Evolutionary conservation across 495 filamentous ascomycete genomes (phyloP).

Genomic region (Daldinia decipiens): DNA sequence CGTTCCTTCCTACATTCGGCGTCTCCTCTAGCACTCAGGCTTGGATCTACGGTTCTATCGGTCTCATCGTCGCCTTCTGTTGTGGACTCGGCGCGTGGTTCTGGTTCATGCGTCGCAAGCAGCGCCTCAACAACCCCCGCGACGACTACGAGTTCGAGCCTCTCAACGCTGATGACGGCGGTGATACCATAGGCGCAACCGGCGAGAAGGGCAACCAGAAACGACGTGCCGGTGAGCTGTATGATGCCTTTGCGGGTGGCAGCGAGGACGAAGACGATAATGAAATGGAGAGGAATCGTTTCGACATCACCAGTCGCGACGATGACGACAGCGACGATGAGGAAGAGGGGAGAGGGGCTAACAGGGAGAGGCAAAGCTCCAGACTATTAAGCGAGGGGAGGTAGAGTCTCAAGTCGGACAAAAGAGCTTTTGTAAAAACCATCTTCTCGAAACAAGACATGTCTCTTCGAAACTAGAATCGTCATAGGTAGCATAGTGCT

Average conservation of each 20-base stretch:
- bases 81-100: conserved; percentile 81
- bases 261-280: conserved; percentile 76
- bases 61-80: conserved; percentile 87
- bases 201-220: conserved; percentile 51
- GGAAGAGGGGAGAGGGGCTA: not conserved
- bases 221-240: conserved; percentile 82
- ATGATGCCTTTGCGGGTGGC: conserved; percentile 90
- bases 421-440: conserved; percentile 10
- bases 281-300: conserved; percentile 53
- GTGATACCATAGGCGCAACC: conserved; percentile 54
- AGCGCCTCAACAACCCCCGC: conserved; percentile 74
- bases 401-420: conserved; percentile 20
- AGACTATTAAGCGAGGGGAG: conserved; percentile 31
- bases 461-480: conserved; percentile 8
- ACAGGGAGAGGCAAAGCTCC: conserved; percentile 29
- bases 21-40: conserved; percentile 87
- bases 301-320: conserved; percentile 35
- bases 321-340: conserved; percentile 21
- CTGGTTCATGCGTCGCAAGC: conserved; percentile 78
- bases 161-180: conserved; percentile 82
- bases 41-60: conserved; percentile 92
- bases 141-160: conserved; percentile 97
- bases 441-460: not conserved
- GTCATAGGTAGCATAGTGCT: not conserved
- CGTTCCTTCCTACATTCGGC: conserved; percentile 95